A percentile compares a stretch with the other conserved stretches of the same genome.
phyloP scores from a whole-genome alignment of 106 monocot genomes.

The Dendrobium officinale region DNA sequence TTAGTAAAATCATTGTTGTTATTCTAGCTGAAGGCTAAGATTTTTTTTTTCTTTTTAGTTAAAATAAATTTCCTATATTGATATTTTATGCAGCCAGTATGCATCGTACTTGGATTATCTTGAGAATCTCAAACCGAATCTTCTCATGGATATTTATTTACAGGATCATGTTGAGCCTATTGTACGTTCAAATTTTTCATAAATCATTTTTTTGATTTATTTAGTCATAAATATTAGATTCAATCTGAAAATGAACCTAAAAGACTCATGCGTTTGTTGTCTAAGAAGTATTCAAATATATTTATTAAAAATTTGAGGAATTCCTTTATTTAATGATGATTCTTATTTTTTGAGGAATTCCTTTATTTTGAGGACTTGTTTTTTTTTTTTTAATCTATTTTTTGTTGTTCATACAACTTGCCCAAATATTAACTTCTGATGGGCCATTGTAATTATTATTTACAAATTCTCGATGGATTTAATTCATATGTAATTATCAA shows the following conservation, averaged over 20 bases:
- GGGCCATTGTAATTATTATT: not conserved
- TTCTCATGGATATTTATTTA: constrained; percentile 81
- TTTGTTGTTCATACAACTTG: not conserved
- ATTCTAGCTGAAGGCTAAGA: too few species aligned
- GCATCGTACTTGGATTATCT: constrained; percentile 92
- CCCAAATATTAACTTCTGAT: not conserved
- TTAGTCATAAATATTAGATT: too few species aligned
- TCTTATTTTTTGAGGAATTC: too few species aligned
- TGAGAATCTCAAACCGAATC: constrained; percentile 69
- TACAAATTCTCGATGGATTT: not conserved
- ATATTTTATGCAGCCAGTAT: constrained; percentile 54
- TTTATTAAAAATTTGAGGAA: too few species aligned
- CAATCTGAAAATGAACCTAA: too few species aligned
- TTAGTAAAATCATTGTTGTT: too few species aligned
- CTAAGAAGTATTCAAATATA: too few species aligned
- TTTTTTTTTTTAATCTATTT: not conserved
- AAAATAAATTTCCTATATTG: not conserved
- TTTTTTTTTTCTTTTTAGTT: not conserved
- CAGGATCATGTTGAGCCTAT: constrained; percentile 71
- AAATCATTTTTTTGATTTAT: constrained; percentile 59
- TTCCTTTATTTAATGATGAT: too few species aligned
- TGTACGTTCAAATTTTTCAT: constrained; percentile 81
- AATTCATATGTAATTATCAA: not conserved
- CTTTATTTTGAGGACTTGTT: not conserved
- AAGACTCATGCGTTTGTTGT: too few species aligned